These are phyloP conservation scores for Fonsecaea nubica DNA, from an alignment of 2,329 filamentous ascomycete genomes.

Conservation along the genomic window DNA sequence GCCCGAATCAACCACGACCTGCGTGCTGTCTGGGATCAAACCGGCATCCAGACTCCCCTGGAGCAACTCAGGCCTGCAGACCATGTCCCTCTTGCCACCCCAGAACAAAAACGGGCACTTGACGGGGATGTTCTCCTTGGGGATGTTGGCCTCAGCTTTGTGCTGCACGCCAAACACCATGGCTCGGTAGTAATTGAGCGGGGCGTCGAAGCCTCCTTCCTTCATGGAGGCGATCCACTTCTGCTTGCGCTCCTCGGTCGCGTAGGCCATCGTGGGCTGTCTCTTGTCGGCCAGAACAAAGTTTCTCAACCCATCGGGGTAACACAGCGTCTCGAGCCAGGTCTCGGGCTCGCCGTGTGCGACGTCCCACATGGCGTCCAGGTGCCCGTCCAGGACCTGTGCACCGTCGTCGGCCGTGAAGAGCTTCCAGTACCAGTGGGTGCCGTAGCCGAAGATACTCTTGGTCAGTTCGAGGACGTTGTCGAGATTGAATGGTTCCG, in stretches of 20 bases:
- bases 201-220: constrained; percentile 25
- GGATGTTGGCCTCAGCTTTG: constrained; percentile 22
- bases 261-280: constrained; percentile 46
- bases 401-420: constrained; percentile 51
- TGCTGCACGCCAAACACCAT: constrained; percentile 24
- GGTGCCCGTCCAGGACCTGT: constrained; percentile 47
- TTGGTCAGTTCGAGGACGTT: constrained; percentile 44
- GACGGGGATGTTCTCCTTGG: constrained; percentile 20
- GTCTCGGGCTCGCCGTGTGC: constrained; percentile 44
- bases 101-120: constrained; percentile 30
- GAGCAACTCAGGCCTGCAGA: constrained; percentile 23
- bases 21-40: constrained; percentile 24
- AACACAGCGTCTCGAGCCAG: constrained; percentile 48
- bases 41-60: constrained; percentile 22
- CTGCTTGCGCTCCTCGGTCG: constrained; percentile 41
- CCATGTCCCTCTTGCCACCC: constrained; percentile 27
- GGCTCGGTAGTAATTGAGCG: constrained; percentile 29
- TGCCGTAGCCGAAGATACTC: constrained; percentile 47
- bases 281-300: constrained; percentile 39
- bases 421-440: constrained; percentile 56
- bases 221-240: constrained; percentile 43
- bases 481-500: constrained; percentile 47
- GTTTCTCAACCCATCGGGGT: constrained; percentile 45
- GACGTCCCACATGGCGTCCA: constrained; percentile 49
- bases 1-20: constrained; percentile 28